Conservation (phyloP, 768 basidiomycete genomes). For the Lyophyllum decastes region DNA sequence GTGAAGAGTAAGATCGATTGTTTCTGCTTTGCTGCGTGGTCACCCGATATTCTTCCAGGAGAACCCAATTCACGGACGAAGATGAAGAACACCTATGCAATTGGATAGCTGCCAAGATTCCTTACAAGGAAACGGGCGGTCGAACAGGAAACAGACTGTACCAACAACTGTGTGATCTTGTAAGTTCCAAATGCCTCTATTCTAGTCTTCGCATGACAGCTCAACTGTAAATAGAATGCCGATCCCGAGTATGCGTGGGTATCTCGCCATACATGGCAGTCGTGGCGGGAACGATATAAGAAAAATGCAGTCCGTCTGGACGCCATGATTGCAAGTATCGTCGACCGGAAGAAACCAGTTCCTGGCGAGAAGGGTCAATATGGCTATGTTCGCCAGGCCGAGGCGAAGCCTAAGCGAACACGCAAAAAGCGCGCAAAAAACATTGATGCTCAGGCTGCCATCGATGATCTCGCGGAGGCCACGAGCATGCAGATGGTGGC, state of each 20-base stretch:
- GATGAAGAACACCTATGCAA: constrained; percentile 74
- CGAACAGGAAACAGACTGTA: constrained; percentile 83
- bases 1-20: constrained; percentile 67
- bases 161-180: constrained; percentile 78
- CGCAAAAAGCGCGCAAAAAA: constrained; percentile 48
- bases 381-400: constrained; percentile 75
- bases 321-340: constrained; percentile 59
- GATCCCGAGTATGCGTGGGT: constrained; percentile 83
- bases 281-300: constrained; percentile 88
- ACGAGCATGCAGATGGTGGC: constrained; percentile 16
- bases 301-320: constrained; percentile 76
- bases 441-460: constrained; percentile 24
- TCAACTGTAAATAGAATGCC: constrained; percentile 38
- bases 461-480: constrained; percentile 20
- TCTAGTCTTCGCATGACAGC: not conserved
- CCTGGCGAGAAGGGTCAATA: constrained; percentile 82
- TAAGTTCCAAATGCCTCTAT: constrained; percentile 24
- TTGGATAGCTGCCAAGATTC: constrained; percentile 84
- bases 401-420: constrained; percentile 63
- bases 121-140: constrained; percentile 81
- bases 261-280: constrained; percentile 84
- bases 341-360: constrained; percentile 66
- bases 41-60: constrained; percentile 37
- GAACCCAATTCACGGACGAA: constrained; percentile 75
- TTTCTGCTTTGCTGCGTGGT: not conserved